A percentile compares a stretch with the other conserved stretches of the same genome.
phyloP scores from a whole-genome alignment of 768 basidiomycete species.

The Cytidiella melzeri region DNA sequence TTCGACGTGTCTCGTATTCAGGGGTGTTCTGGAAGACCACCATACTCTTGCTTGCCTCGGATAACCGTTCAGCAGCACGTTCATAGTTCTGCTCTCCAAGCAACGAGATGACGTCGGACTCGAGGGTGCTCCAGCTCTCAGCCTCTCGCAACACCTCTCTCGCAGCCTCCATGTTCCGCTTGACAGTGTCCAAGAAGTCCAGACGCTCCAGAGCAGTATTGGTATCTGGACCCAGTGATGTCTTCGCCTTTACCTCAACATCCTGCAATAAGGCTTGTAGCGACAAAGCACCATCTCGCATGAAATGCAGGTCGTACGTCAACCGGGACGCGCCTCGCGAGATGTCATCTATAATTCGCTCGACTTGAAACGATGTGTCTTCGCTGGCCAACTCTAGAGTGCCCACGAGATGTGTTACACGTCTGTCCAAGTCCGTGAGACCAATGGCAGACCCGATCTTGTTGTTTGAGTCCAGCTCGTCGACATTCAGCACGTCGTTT shows the following conservation, averaged over 20 bases:
- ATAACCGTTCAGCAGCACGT: constrained; percentile 88
- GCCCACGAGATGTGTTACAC: constrained; percentile 68
- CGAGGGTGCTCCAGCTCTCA: constrained; percentile 94
- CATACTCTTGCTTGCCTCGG: constrained; percentile 86
- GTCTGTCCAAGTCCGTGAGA: constrained; percentile 55
- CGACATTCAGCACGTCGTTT: constrained; percentile 21
- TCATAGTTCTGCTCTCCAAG: constrained; percentile 72
- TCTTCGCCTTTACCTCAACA: constrained; percentile 50
- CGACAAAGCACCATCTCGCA: constrained; percentile 83
- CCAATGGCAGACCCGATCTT: constrained; percentile 12
- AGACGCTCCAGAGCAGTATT: constrained; percentile 66
- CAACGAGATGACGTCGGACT: constrained; percentile 86
- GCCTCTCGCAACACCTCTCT: constrained; percentile 90
- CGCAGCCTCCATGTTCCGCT: constrained; percentile 80
- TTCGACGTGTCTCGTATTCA: constrained; percentile 82
- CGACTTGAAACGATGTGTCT: constrained; percentile 82
- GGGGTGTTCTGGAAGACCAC: constrained; percentile 89
- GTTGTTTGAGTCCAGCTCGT: neutral
- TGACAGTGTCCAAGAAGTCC: constrained; percentile 77
- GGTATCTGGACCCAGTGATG: constrained; percentile 51
- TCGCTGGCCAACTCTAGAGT: constrained; percentile 82
- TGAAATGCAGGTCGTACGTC: constrained; percentile 94
- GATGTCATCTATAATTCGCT: constrained; percentile 88
- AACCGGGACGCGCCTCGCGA: constrained; percentile 87
- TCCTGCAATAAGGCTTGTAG: constrained; percentile 61